A percentile compares a stretch with the other conserved stretches of the same genome.
phyloP scores from a whole-genome alignment of 805 yeast species.

The Monosporozyma unispora region DNA sequence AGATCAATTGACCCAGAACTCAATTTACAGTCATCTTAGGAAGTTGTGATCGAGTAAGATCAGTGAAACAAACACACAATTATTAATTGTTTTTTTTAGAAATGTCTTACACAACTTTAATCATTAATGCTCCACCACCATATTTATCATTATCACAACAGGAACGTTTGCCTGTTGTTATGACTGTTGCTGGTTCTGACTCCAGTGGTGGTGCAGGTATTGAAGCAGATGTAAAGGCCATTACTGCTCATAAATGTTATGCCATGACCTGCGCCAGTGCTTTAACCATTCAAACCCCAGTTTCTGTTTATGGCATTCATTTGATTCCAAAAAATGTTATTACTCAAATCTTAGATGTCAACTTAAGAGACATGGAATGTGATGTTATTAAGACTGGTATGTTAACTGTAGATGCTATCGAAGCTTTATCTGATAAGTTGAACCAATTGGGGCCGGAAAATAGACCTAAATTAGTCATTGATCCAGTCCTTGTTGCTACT shows the following conservation, averaged over 20 bases:
- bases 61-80: too few species aligned
- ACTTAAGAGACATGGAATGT: constrained; percentile 51
- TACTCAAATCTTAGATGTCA: constrained; percentile 40
- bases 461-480: constrained; percentile 45
- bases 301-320: constrained; percentile 34
- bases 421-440: constrained; percentile 35
- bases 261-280: constrained; percentile 74
- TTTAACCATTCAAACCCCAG: constrained; percentile 67
- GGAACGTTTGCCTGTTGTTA: constrained; percentile 33
- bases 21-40: too few species aligned
- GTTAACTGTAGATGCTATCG: constrained; percentile 49
- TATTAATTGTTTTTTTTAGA: too few species aligned
- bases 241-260: constrained; percentile 64
- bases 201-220: constrained; percentile 88
- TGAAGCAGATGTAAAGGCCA: constrained; percentile 79
- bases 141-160: constrained; percentile 17
- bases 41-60: too few species aligned
- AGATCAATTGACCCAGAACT: neutral
- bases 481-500: constrained; percentile 80
- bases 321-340: constrained; percentile 39
- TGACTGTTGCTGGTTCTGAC: constrained; percentile 67
- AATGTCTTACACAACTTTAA: constrained; percentile 13
- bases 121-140: constrained; percentile 27
- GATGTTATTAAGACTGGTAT: constrained; percentile 75
- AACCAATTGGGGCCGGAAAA: constrained; percentile 20